These are phyloP conservation scores for Leucocoprinus sp. DNA, from an alignment of 768 basidiomycete genomes.

Conservation along the genomic window DNA sequence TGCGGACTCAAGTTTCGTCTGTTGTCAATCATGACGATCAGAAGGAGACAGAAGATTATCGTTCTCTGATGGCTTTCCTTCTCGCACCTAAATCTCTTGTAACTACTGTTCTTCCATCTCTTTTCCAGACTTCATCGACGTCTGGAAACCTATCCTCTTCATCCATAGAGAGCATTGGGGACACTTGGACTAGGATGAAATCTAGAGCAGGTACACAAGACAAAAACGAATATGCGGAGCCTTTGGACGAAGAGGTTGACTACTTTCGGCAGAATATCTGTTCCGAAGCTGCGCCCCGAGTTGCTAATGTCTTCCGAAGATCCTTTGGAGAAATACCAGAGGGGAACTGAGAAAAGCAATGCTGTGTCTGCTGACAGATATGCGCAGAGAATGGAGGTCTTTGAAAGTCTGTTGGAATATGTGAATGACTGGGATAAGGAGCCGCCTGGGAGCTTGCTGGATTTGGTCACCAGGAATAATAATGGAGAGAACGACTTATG, in stretches of 20 bases:
- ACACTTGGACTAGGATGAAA: constrained; percentile 35
- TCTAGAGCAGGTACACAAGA: constrained; percentile 21
- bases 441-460: constrained; percentile 53
- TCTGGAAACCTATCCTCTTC: constrained; percentile 11
- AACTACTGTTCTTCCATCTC: constrained; percentile 12
- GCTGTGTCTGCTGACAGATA: constrained; percentile 41
- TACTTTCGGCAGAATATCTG: background rate
- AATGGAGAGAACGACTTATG: constrained; percentile 11
- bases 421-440: constrained; percentile 59
- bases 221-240: constrained; percentile 24
- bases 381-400: constrained; percentile 59
- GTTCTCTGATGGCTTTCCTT: constrained; percentile 58
- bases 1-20: constrained; percentile 59
- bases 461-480: constrained; percentile 43
- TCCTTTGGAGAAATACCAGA: constrained; percentile 16
- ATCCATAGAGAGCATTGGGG: constrained; percentile 16
- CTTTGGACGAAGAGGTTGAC: constrained; percentile 18
- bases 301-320: constrained; percentile 22
- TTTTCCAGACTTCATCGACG: constrained; percentile 5
- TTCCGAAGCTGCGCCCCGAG: constrained; percentile 14
- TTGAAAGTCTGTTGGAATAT: constrained; percentile 58
- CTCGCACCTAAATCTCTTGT: constrained; percentile 31
- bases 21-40: constrained; percentile 64
- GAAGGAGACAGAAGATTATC: constrained; percentile 55
- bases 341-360: constrained; percentile 11